Base-by-base conservation (phyloP, 805 yeast species). In the Nakazawaea anatomiae region DNA sequence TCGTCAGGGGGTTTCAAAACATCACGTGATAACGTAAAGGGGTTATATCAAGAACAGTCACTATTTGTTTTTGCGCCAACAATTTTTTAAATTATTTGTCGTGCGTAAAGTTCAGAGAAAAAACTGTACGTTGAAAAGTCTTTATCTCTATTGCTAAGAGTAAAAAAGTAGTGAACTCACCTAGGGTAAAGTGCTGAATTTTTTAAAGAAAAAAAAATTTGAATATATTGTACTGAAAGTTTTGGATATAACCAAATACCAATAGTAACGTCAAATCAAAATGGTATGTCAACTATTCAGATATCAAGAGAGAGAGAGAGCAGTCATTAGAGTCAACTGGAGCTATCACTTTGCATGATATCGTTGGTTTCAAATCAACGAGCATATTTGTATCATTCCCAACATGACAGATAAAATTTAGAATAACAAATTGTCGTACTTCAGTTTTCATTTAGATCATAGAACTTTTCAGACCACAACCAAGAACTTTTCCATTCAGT, bases 271-370 rank as follows among this genome's bases (percentile, higher is more conserved):
- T 34, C 29, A 52, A 44, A 44, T 31, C 54, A 52, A 52, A 52
- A 52, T 52, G 54, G 54, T 52, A 52, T 48, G 54, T 52, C 38
- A 18, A 39, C 8, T 12, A 35, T 40, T 25, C 27, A 27, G 12
- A 25, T 18, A 40, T 18, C 31, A 25, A 39, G 18, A n/a, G 41
- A 39, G 11, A 39, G 18, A n/a, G 41, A 39, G 11, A 39, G 8
- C 5, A 2, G 36, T 34, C 2, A 34, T 34, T 18, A 18, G 25
- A 18, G 25, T 18, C 25, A 18, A 18, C 25, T 18, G 25, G 25
- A 18, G 25, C 25, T 18, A 18, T 18, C 3, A 3, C 25, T 18
- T 18, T 18, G 25, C 3, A 18, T 18, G 25, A 18, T 18, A 18
- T 18, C 3, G 25, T 18, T 18, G 25, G 25, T 18, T 18, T 18